Conservation (phyloP, 805 yeast genomes). For the Saccharomycopsis olivae region DNA sequence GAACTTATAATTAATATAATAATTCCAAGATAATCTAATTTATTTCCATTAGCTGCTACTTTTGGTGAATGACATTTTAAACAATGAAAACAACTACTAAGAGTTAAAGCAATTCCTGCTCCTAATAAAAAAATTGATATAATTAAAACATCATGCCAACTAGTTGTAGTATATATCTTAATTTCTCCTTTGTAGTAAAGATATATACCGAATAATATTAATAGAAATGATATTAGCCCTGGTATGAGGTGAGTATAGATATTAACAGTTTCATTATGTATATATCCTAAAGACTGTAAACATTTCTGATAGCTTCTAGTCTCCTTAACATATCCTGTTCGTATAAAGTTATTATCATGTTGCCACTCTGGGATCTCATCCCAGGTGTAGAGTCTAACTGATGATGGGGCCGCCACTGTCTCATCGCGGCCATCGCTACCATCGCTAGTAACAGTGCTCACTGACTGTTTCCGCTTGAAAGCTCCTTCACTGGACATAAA, state of each 20-base stretch:
- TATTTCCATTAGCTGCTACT: slow-evolving; percentile 49
- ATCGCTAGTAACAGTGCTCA: no score
- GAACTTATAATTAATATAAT: slow-evolving; percentile 58
- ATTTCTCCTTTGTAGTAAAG: no score
- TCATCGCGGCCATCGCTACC: no score
- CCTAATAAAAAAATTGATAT: slow-evolving; percentile 36
- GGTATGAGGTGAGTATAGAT: slow-evolving; percentile 56
- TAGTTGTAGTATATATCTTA: slow-evolving; percentile 34
- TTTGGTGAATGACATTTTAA: slow-evolving; percentile 53
- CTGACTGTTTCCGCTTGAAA: no score
- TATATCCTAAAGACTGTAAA: slow-evolving; percentile 36
- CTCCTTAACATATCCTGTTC: slow-evolving; percentile 52
- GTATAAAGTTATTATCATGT: slow-evolving; percentile 57
- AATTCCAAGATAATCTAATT: slow-evolving; percentile 68
- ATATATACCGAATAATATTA: slow-evolving; percentile 29
- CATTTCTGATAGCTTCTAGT: slow-evolving; percentile 39
- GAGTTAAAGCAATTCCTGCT: slow-evolving; percentile 45
- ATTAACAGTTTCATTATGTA: slow-evolving; percentile 67
- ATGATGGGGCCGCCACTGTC: no score
- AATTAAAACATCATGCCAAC: slow-evolving; percentile 32
- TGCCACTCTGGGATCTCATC: slow-evolving; percentile 66
- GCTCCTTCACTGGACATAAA: no score
- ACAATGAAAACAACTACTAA: slow-evolving; percentile 59
- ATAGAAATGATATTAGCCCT: slow-evolving; percentile 23
- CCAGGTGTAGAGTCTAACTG: slow-evolving; percentile 27